Evolutionary conservation across 345 rosid species (phyloP).

Genomic region (Gynandropsis gynandra): DNA sequence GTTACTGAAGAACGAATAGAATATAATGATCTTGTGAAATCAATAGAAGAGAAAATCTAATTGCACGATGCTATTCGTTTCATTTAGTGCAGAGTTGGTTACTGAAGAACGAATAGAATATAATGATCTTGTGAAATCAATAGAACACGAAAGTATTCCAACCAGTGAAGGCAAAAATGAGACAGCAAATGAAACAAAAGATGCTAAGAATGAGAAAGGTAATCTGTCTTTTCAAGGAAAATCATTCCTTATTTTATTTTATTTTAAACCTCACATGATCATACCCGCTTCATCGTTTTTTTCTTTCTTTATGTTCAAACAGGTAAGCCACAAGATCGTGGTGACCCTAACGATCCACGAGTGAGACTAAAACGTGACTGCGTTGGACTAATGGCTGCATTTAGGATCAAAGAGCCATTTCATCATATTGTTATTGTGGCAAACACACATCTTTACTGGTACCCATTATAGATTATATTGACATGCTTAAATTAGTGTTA

Average conservation of each 20-base stretch:
- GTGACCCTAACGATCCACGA: constrained; percentile 73
- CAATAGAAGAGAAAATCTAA: constrained; percentile 25
- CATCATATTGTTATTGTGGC: constrained; percentile 60
- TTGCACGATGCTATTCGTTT: constrained; percentile 14
- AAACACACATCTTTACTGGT: constrained; percentile 92
- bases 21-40: constrained; percentile 78
- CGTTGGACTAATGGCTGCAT: constrained; percentile 91
- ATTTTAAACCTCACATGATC: constrained; percentile 21
- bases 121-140: constrained; percentile 67
- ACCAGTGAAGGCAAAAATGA: constrained; percentile 28
- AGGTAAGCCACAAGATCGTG: constrained; percentile 30
- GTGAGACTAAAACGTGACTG: constrained; percentile 83
- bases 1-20: constrained; percentile 64
- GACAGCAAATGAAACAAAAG: constrained; percentile 26
- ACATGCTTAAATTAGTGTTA: background rate
- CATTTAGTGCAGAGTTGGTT: constrained; percentile 73
- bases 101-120: constrained; percentile 68
- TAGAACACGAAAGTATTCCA: constrained; percentile 31
- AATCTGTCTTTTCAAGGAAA: constrained; percentile 15
- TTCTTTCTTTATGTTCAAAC: constrained; percentile 17
- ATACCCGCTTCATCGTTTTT: constrained; percentile 3
- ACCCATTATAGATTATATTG: constrained; percentile 8
- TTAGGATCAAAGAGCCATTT: constrained; percentile 53
- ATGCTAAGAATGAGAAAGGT: constrained; percentile 38
- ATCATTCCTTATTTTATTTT: constrained; percentile 12